Base-by-base conservation (phyloP, 768 basidiomycete species). In the Amanita pseudoporphyria region DNA sequence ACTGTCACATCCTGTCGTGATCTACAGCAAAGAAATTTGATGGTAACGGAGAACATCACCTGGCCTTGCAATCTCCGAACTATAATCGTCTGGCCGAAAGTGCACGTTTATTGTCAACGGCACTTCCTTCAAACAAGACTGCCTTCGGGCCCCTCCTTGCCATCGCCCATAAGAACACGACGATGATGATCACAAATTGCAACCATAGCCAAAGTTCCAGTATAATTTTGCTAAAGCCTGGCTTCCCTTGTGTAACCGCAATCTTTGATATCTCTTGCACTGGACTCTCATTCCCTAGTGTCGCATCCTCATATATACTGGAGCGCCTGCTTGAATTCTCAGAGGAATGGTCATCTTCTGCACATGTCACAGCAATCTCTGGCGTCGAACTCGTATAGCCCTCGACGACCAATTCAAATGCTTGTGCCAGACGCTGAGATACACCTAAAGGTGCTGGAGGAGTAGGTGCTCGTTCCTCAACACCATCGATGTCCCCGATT, bases 201-300 rank as follows among this genome's bases (percentile, higher is more conserved):
- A 89, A 62, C 86, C 87, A 88, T 54, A 91, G 63, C 89, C 89
- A 91, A 18, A 86, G 61, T 65, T 88, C 84, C 43, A 91, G 57
- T 54, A 89, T 61, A 43, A 84, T 64, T 35, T 61, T 61, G 6
- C 61, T 66, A n/a, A 68, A 51, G 44, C 59, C 56, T 31, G 57
- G 57, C 52, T 54, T 60, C 51, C 54, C 55, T 19, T 57, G 53
- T 3, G n/a, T 13, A 14, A 7, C 38, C 2, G n/a, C 38, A 21
- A n/a, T 47, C 26, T 13, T 31, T 41, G 28, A 22, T 28, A 31
- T 30, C 13, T 18, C 42, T 24, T 39, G 31, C 3, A 40, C 28
- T 6, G 51, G 51, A 18, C 36, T 45, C 14, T 31, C 40, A 16
- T 13, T 38, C 4, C 19, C 40, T 16, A 26, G 12, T 9, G 51